A percentile compares a stretch with the other conserved stretches of the same genome.
Conservation (phyloP, 1,139 yeast species). For the Casaregolazyma suthepensis region DNA sequence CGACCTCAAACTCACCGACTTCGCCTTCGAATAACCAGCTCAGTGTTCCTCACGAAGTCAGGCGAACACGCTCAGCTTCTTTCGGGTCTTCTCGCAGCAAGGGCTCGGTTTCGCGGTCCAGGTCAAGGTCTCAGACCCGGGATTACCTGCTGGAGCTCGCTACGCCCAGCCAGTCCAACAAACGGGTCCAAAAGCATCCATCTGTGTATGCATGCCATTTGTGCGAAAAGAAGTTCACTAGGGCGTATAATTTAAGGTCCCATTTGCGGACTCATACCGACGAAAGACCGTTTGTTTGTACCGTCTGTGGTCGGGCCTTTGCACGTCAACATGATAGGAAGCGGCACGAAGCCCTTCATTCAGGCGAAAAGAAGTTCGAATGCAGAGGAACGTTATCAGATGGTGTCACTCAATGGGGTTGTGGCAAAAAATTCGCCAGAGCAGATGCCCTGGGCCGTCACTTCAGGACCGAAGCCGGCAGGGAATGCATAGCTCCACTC, state of each 20-base stretch:
- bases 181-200: slow-evolving; percentile 67
- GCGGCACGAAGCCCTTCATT: slow-evolving; percentile 87
- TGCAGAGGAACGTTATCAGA: slow-evolving; percentile 69
- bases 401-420: slow-evolving; percentile 70
- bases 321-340: slow-evolving; percentile 94
- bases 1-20: slow-evolving; percentile 7
- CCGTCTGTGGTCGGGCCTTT: slow-evolving; percentile 86
- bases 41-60: slow-evolving; percentile 5
- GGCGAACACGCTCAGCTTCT: slow-evolving; percentile 7
- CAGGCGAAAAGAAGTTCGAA: slow-evolving; percentile 83
- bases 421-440: slow-evolving; percentile 88
- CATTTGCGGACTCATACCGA: slow-evolving; percentile 92
- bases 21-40: slow-evolving; percentile 4
- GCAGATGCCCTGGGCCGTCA: slow-evolving; percentile 95
- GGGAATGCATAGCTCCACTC: slow-evolving; percentile 68
- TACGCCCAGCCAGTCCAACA: slow-evolving; percentile 34
- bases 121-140: slow-evolving; percentile 27
- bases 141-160: slow-evolving; percentile 34
- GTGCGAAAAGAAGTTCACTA: slow-evolving; percentile 81
- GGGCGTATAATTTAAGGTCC: slow-evolving; percentile 88
- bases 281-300: slow-evolving; percentile 84
- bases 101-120: slow-evolving; percentile 17
- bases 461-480: slow-evolving; percentile 90
- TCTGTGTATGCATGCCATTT: slow-evolving; percentile 74
- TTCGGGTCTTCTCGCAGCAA: slow-evolving; percentile 5